Base-by-base conservation (phyloP, 176 grass and related monocot species). In the Eleusine indica region DNA sequence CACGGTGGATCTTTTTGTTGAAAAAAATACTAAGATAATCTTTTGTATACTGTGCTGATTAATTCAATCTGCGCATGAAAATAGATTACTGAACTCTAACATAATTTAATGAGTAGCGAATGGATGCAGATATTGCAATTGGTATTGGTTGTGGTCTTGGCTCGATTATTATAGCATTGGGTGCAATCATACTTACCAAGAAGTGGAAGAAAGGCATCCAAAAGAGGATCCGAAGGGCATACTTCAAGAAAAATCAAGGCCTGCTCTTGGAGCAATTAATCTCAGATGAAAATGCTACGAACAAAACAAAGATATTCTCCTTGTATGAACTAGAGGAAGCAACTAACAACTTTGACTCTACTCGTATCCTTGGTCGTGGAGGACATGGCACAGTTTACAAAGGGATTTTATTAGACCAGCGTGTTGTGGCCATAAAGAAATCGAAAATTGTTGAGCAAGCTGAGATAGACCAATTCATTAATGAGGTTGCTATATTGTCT, bases 391-490 rank as follows among this genome's bases (percentile, higher is more conserved):
- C 80, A 0, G 75, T 93, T 30, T 92, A 89, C 16, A 93, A 87
- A 74, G 88, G 88, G 0, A 85, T 88, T 52, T 7, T 94, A 1
- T 73, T 78, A 0, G 64, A 91, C 0, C 74, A 85, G 1, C 64
- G 61, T 18, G 66, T 89, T 1, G 86, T 94, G 16, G 89, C 92
- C 0, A 89, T 89, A 6, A 94, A 94, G 52, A 94, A 64, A 38
- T 88, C 92, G 0, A 89, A 89, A 37, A 29, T 88, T 0, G 35
- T 82, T 1, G 83, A 91, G 38, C 70, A 90, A 71, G 67, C 0
- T 54, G 73, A 91, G 17, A 81, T 86, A 14, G 84, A 91, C 10
- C 80, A 91, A 2, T 94, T 94, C 41, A 94, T 94, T 16, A 94
- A 91, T 0, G 89, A 94, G 51, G 84, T 91, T 25, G 81, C 28